Conservation (phyloP, 2,329 filamentous ascomycete species). For the Colletotrichum sp. region DNA sequence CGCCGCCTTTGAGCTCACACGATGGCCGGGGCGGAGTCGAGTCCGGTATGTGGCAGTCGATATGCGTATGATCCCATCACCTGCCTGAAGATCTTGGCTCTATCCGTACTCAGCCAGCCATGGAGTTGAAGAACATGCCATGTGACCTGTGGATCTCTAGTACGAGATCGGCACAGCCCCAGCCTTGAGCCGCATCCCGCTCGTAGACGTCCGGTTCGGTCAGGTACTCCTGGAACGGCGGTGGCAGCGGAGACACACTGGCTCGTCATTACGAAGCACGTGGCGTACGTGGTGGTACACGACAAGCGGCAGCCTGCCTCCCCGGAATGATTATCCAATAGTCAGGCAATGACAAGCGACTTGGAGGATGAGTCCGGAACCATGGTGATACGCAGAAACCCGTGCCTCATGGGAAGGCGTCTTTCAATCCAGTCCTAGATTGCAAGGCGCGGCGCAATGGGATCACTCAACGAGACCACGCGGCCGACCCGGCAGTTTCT, state of each 20-base stretch:
- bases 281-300: not conserved
- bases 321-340: not conserved
- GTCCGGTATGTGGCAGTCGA: not conserved
- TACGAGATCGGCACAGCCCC: not conserved
- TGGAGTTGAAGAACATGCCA: not conserved
- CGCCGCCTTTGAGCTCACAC: not conserved
- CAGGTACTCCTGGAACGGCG: not conserved
- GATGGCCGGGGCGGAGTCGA: not conserved
- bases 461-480: not conserved
- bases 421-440: not conserved
- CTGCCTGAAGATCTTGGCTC: not conserved
- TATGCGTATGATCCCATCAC: not conserved
- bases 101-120: not conserved
- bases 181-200: not conserved
- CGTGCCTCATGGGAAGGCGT: not conserved
- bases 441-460: not conserved
- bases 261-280: not conserved
- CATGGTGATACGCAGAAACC: not conserved
- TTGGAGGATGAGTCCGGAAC: not conserved
- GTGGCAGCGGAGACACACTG: not conserved
- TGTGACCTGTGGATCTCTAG: not conserved
- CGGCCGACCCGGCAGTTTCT: not conserved
- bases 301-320: constrained; percentile 1
- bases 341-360: not conserved
- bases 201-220: not conserved